A percentile compares a stretch with the other conserved stretches of the same genome.
phyloP scores from a whole-genome alignment of 768 basidiomycete genomes.

The Mycena indigotica region DNA sequence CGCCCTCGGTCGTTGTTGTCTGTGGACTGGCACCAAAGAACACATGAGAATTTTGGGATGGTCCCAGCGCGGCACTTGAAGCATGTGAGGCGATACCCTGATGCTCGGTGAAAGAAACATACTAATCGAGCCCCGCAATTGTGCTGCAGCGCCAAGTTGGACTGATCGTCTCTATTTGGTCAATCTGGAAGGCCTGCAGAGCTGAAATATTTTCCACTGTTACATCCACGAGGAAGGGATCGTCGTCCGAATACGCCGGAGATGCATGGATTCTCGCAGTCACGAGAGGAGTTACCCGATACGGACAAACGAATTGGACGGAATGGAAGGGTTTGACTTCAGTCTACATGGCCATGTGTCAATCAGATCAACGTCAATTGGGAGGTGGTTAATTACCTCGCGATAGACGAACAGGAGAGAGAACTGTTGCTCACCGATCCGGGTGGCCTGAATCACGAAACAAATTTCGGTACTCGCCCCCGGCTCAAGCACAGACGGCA shows the following conservation, averaged over 20 bases:
- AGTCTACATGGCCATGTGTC: conserved; percentile 36
- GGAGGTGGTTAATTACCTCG: conserved; percentile 42
- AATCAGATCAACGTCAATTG: conserved; percentile 18
- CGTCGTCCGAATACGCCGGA: conserved; percentile 52
- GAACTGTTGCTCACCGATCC: conserved; percentile 51
- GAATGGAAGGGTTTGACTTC: conserved; percentile 57
- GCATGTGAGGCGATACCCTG: conserved; percentile 9
- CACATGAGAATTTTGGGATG: conserved; percentile 51
- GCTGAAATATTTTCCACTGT: conserved; percentile 56
- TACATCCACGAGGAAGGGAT: conserved; percentile 55
- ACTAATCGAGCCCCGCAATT: conserved; percentile 43
- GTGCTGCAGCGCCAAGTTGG: conserved; percentile 64
- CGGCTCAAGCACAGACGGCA: conserved; percentile 42
- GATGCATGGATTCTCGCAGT: conserved; percentile 51
- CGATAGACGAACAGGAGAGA: conserved; percentile 68
- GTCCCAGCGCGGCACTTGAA: conserved; percentile 44
- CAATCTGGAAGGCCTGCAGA: conserved; percentile 46
- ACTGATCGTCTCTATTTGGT: conserved; percentile 66
- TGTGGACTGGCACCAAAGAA: conserved; percentile 45
- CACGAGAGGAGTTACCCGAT: conserved; percentile 64
- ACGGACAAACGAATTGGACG: conserved; percentile 52
- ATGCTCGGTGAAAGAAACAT: conserved; percentile 12
- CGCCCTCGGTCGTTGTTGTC: conserved; percentile 35
- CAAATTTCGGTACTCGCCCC: conserved; percentile 55
- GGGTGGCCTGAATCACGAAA: conserved; percentile 55